A percentile compares a stretch with the other conserved stretches of the same genome.
Evolutionary conservation across 2,329 filamentous ascomycete genomes (phyloP).

Genomic region (Ophiostoma perfectum): DNA sequence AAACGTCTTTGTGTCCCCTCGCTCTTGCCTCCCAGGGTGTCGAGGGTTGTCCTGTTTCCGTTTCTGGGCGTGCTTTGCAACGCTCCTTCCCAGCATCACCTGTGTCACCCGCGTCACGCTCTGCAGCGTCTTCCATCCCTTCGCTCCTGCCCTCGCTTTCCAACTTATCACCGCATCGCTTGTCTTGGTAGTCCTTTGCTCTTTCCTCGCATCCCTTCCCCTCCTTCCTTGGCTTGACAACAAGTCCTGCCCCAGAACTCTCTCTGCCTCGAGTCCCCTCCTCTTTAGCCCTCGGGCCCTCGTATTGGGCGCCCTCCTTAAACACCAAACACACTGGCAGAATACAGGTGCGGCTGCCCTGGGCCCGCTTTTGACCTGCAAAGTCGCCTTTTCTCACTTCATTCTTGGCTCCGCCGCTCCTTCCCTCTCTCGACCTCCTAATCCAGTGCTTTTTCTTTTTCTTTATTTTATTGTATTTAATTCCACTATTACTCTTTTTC

Average conservation of each 20-base stretch:
- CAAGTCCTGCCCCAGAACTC: neutral
- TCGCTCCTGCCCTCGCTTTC: neutral
- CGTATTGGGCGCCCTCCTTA: constrained; percentile 20
- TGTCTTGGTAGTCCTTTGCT: neutral
- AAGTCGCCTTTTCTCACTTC: constrained; percentile 10
- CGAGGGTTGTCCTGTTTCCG: neutral
- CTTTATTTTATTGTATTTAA: neutral
- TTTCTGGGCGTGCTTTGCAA: neutral
- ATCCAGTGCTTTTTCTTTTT: neutral
- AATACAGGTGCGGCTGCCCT: constrained; percentile 19
- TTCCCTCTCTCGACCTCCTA: neutral
- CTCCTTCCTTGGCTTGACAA: neutral
- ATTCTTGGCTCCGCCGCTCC: constrained; percentile 9
- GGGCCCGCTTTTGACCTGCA: constrained; percentile 17
- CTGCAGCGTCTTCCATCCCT: neutral
- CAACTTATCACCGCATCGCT: neutral
- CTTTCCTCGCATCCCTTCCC: constrained; percentile 4
- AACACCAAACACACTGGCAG: constrained; percentile 17
- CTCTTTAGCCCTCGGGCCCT: neutral
- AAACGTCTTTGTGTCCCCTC: neutral
- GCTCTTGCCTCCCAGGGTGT: neutral
- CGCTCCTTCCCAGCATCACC: constrained; percentile 1
- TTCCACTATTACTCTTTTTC: neutral
- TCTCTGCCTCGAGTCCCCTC: neutral
- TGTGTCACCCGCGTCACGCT: neutral